Evolutionary conservation across 345 rosid genomes (phyloP), one percentile per base, ranked within the genome.

Genomic region (Firmiana major): DNA sequence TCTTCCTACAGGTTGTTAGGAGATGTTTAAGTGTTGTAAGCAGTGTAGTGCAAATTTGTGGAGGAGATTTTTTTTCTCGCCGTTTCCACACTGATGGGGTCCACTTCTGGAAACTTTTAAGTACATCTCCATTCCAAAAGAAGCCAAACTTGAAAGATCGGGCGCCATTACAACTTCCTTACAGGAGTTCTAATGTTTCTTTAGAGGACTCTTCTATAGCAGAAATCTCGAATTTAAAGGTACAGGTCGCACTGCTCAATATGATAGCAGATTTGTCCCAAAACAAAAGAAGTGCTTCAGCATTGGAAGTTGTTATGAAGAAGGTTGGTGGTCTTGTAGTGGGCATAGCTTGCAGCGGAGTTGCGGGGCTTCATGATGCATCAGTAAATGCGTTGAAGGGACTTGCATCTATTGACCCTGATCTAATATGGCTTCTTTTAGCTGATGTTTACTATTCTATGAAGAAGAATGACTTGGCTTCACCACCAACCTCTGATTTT

Each of bases 51-150:
- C 89, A 87, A 78, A 86, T 85, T 74, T 90, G 94, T 3, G 97
- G 97, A 75, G 98, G 99, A 74, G 99, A 95, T 84, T 95, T 95
- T 88, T 95, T 95, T 85, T 77, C 94, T 46, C 93, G 98, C 42
- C 94, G 98, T 31, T 92, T 95, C 84, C 94, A 85, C 65, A 83
- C 81, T 0, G 94, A 95, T 55, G 98, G 98, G 0, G 71, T 70
- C 1, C 90, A 89, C 76, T 93, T 93, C 81, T 92, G 99, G 99
- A 93, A 87, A 85, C 93, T 93, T 76, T 82, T 93, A 55, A 83
- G 88, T 38, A 75, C 92, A 43, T 89, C 97, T 0, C 93, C 97
- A 7, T 93, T 88, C 81, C 85, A 87, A 70, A 83, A 70, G 75
- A 87, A 81, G 75, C 86, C 83, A 1, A 71, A 85, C 10, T 73